Percentiles rank a stretch among this genome's conserved stretches.
Conservation (phyloP, 768 basidiomycete species). For the Lentinus brumalis region DNA sequence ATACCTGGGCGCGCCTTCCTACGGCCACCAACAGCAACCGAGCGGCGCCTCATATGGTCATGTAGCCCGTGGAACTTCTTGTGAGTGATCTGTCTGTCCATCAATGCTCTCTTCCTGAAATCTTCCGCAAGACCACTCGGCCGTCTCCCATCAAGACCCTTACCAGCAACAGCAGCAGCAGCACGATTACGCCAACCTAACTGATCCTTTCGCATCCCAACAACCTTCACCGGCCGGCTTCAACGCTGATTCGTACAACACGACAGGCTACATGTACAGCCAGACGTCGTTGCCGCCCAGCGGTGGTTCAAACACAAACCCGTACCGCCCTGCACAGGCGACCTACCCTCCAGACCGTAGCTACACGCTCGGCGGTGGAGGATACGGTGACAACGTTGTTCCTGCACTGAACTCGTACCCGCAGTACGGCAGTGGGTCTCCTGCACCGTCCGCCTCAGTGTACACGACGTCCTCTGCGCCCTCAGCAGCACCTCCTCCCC, state of each 20-base stretch:
- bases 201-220: constrained; percentile 46
- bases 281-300: constrained; percentile 11
- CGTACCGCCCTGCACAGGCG: constrained; percentile 11
- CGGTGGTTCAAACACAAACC: constrained; percentile 17
- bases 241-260: constrained; percentile 45
- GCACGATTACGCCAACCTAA: constrained; percentile 39
- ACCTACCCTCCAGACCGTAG: constrained; percentile 42
- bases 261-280: constrained; percentile 27
- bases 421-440: constrained; percentile 22
- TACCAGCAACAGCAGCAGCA: constrained; percentile 32
- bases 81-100: constrained; percentile 41
- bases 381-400: constrained; percentile 52
- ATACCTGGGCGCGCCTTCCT: constrained; percentile 37
- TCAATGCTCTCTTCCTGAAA: constrained; percentile 6
- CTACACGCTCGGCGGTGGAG: constrained; percentile 59
- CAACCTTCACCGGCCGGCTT: constrained; percentile 32
- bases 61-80: constrained; percentile 50
- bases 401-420: constrained; percentile 25
- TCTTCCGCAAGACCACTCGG: constrained; percentile 51
- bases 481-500: constrained; percentile 36
- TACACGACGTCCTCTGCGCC: constrained; percentile 24
- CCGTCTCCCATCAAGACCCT: constrained; percentile 52
- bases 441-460: constrained; percentile 22
- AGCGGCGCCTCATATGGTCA: constrained; percentile 51
- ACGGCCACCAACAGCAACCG: constrained; percentile 35